Percentiles rank a stretch among this genome's conserved stretches.
Conservation (phyloP, 106 monocot genomes). For the Iris macrosiphon region DNA sequence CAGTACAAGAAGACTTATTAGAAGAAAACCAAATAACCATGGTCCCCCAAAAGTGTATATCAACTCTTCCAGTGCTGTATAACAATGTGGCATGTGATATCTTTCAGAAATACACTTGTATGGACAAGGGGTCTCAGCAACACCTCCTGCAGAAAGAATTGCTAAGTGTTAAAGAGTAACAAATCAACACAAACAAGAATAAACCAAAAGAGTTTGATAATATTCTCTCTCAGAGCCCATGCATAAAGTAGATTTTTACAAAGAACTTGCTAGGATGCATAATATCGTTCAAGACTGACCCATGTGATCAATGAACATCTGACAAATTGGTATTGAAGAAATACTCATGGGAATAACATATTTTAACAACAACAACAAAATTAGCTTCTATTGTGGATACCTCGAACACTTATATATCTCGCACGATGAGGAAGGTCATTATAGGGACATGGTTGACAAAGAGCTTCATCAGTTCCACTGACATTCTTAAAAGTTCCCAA, state of each 20-base stretch:
- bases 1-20: conserved; percentile 73
- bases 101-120: conserved; percentile 85
- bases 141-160: conserved; percentile 75
- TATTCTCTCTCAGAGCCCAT: too few species aligned
- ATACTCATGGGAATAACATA: too few species aligned
- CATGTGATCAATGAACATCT: too few species aligned
- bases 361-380: too few species aligned
- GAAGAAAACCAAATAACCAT: conserved; percentile 94
- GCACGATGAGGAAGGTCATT: conserved; percentile 84
- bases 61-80: conserved; percentile 94
- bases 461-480: conserved; percentile 64
- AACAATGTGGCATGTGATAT: conserved; percentile 98
- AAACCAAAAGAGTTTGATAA: too few species aligned
- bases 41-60: conserved; percentile 99
- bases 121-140: conserved; percentile 76
- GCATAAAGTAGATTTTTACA: too few species aligned
- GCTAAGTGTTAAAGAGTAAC: not conserved
- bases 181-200: not conserved
- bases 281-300: too few species aligned
- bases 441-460: conserved; percentile 71
- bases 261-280: too few species aligned
- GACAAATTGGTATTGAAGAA: too few species aligned
- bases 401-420: conserved; percentile 64
- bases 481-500: conserved; percentile 92
- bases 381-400: too few species aligned